Conservation (phyloP, 176 grass and related monocot genomes). For the Phoenix roebelenii region DNA sequence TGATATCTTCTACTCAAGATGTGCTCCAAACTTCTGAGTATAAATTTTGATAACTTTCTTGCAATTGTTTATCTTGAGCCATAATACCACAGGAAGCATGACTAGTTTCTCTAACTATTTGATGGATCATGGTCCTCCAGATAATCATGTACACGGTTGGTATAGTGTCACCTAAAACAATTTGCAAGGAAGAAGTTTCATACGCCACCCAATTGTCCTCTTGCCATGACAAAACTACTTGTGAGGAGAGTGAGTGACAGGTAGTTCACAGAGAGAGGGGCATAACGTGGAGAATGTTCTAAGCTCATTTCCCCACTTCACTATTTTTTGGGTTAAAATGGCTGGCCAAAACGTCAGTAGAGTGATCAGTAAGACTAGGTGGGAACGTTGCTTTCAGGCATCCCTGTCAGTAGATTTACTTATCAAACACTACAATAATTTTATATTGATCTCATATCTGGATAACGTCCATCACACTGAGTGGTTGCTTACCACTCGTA, state of each 20-base stretch:
- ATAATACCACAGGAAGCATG: not conserved
- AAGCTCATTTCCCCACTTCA: not conserved
- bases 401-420: constrained; percentile 1
- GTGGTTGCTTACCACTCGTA: no score
- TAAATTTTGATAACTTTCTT: not conserved
- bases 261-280: no score
- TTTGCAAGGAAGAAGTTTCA: no score
- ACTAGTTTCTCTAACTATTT: no score
- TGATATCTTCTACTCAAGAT: not conserved
- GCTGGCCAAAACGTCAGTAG: not conserved
- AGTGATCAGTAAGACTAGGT: not conserved
- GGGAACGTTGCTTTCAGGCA: not conserved
- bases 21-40: not conserved
- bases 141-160: no score
- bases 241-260: no score
- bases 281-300: not conserved
- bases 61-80: not conserved
- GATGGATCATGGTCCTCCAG: no score
- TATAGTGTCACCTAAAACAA: no score
- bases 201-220: no score
- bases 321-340: not conserved
- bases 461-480: no score
- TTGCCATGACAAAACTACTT: no score
- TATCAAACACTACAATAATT: not conserved
- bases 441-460: not conserved